phyloP scores from a whole-genome alignment of 23 red algal species.

The Agarophyton chilense region DNA sequence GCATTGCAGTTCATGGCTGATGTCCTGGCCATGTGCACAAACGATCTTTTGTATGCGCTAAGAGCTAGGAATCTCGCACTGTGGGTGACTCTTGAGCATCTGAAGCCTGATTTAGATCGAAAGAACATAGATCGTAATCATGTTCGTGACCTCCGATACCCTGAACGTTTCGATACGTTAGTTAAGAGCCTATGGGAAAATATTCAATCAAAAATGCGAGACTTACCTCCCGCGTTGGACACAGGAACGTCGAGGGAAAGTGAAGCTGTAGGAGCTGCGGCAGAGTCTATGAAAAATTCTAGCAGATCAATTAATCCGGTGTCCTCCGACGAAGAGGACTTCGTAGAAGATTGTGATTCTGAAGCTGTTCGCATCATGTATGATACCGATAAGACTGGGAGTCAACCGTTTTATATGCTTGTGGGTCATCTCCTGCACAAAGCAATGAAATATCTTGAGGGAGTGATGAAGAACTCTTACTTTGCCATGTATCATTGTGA shows the following conservation, averaged over 20 bases:
- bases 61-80: neutral
- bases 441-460: neutral
- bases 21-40: neutral
- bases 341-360: neutral
- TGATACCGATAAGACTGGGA: neutral
- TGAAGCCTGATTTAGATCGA: neutral
- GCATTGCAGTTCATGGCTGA: neutral
- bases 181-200: neutral
- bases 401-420: neutral
- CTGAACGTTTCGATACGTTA: neutral
- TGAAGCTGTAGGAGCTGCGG: neutral
- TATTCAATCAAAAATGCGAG: too few relatives aligned
- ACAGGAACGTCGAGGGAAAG: too few relatives aligned
- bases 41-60: neutral
- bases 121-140: neutral
- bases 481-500: neutral
- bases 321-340: neutral
- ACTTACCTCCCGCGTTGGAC: too few relatives aligned
- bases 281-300: neutral
- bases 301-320: neutral
- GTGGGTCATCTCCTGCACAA: neutral
- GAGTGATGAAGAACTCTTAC: neutral
- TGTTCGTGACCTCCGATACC: neutral
- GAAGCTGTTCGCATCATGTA: neutral
- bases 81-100: neutral